A percentile compares a stretch with the other conserved stretches of the same genome.
Evolutionary conservation across 2,329 filamentous ascomycete genomes (phyloP).

Genomic region (Tolypocladium guangdongense): DNA sequence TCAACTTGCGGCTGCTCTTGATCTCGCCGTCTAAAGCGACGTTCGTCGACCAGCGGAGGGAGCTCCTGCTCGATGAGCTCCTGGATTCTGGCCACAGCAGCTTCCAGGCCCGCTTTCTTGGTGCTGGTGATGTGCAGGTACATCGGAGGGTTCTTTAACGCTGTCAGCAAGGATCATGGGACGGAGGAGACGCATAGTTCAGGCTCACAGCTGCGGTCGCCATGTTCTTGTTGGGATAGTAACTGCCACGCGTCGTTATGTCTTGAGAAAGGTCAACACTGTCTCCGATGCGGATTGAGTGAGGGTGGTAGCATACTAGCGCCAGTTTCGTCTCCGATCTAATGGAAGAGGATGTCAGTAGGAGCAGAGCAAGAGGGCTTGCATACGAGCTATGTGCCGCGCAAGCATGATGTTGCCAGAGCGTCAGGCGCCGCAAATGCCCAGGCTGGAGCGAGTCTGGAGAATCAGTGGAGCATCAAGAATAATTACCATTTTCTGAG

Average conservation of each 20-base stretch:
- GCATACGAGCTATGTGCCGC: constrained; percentile 52
- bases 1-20: constrained; percentile 63
- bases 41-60: constrained; percentile 88
- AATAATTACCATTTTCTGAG: constrained; percentile 99
- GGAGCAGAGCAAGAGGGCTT: constrained; percentile 63
- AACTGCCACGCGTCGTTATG: constrained; percentile 95
- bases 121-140: constrained; percentile 95
- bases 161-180: constrained; percentile 1
- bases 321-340: constrained; percentile 99
- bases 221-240: constrained; percentile 97
- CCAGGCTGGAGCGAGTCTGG: constrained; percentile 23
- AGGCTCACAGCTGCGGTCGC: constrained; percentile 75
- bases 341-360: constrained; percentile 86
- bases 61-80: constrained; percentile 95
- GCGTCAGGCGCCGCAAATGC: constrained; percentile 32
- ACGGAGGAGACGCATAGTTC: background rate
- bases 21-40: constrained; percentile 78
- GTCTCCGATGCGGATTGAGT: constrained; percentile 23
- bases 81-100: constrained; percentile 78
- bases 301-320: constrained; percentile 70
- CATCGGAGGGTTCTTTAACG: constrained; percentile 69
- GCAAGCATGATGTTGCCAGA: constrained; percentile 57
- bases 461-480: constrained; percentile 31
- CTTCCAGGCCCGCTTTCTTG: constrained; percentile 80
- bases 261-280: constrained; percentile 57